phyloP scores from a whole-genome alignment of 306 rosid genomes.

The Lathyrus oleraceus region DNA sequence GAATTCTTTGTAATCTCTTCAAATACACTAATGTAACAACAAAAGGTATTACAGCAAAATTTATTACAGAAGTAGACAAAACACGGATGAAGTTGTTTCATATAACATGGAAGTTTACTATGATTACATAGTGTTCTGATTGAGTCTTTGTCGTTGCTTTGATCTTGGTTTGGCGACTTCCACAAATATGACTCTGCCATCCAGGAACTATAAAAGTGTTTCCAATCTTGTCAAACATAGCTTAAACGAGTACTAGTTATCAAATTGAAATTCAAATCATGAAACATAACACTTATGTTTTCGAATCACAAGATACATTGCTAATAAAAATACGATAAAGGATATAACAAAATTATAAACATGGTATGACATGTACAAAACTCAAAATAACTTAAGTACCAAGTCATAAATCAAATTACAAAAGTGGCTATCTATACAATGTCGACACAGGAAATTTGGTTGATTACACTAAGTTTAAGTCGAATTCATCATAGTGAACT shows the following conservation, averaged over 20 bases:
- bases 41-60: too few relatives aligned
- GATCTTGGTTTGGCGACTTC: constrained; percentile 84
- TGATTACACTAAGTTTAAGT: neutral
- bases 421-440: neutral
- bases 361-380: neutral
- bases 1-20: too few relatives aligned
- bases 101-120: constrained; percentile 22
- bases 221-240: constrained; percentile 29
- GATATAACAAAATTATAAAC: too few relatives aligned
- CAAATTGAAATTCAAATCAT: neutral
- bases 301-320: neutral
- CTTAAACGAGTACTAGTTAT: neutral
- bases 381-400: neutral
- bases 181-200: constrained; percentile 94
- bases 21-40: too few relatives aligned
- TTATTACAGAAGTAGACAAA: too few relatives aligned
- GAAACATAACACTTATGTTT: neutral
- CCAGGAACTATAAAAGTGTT: constrained; percentile 64
- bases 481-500: neutral
- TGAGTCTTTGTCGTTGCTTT: constrained; percentile 47
- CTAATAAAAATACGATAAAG: too few relatives aligned
- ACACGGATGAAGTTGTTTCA: too few relatives aligned
- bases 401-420: neutral
- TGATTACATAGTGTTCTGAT: constrained; percentile 42
- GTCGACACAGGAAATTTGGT: neutral